Conservation (phyloP, 129 eudicot genomes). For the Flaveria ramosissima region DNA sequence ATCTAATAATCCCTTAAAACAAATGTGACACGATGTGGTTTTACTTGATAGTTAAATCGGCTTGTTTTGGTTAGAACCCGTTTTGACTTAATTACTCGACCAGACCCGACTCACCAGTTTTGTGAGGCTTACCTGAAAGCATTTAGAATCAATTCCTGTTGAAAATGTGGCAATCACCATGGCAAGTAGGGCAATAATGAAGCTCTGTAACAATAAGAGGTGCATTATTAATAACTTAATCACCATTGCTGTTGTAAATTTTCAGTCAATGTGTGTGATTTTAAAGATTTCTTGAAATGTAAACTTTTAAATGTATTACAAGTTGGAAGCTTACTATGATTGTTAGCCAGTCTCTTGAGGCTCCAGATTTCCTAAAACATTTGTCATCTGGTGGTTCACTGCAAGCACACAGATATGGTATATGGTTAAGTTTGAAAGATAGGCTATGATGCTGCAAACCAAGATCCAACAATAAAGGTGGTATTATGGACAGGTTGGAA, state of each 20-base stretch:
- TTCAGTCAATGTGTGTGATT: background rate
- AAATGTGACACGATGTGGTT: constrained; percentile 4
- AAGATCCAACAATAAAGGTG: constrained; percentile 1
- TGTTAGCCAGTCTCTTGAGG: constrained; percentile 71
- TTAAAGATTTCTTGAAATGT: background rate
- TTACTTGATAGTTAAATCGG: background rate
- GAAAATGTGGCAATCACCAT: constrained; percentile 89
- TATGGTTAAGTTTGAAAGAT: constrained; percentile 24
- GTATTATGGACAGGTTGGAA: background rate
- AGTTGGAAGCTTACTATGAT: constrained; percentile 55
- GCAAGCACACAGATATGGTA: constrained; percentile 25
- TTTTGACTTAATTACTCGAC: no score
- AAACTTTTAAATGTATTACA: background rate
- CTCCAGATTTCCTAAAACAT: constrained; percentile 55
- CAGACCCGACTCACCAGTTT: no score
- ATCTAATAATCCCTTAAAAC: background rate
- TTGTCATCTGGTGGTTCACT: constrained; percentile 72
- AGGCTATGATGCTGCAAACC: background rate
- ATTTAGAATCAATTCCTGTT: constrained; percentile 82
- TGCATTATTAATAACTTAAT: background rate
- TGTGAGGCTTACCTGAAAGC: constrained; percentile 62
- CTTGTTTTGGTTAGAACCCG: no score
- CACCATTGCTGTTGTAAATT: background rate
- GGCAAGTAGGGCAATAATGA: constrained; percentile 68
- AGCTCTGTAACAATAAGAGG: constrained; percentile 53